A percentile compares a stretch with the other conserved stretches of the same genome.
Conservation (phyloP, 2,329 filamentous ascomycete species). For the Exophiala dermatitidis region DNA sequence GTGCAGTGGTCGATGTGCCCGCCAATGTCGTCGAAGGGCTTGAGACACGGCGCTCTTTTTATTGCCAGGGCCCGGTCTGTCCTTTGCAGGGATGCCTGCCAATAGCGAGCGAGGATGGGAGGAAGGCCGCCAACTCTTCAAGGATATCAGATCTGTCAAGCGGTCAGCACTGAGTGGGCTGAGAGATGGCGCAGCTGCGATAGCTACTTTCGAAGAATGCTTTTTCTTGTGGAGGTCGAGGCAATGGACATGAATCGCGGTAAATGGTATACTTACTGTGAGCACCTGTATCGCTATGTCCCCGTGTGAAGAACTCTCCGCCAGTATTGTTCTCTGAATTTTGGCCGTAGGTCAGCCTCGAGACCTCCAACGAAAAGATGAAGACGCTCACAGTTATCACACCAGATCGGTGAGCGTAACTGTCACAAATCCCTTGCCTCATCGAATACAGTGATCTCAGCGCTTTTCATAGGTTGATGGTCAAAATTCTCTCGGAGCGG, state of each 20-base stretch:
- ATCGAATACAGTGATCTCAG: not conserved
- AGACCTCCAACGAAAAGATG: not conserved
- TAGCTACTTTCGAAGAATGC: too few relatives aligned
- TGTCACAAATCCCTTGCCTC: not conserved
- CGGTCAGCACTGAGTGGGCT: conserved; percentile 4
- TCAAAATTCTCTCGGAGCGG: not conserved
- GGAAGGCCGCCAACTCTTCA: not conserved
- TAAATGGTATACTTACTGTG: not conserved
- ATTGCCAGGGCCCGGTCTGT: conserved; percentile 2
- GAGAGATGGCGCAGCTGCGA: not conserved
- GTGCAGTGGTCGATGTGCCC: not conserved
- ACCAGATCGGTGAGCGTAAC: not conserved
- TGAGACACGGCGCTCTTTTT: conserved; percentile 1
- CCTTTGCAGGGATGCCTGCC: conserved; percentile 8
- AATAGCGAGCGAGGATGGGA: conserved; percentile 9
- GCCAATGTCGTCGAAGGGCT: conserved; percentile 7
- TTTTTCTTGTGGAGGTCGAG: not conserved
- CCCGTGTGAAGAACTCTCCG: not conserved
- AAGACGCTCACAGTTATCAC: conserved; percentile 3
- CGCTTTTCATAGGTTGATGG: not conserved
- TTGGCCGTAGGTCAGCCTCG: conserved; percentile 3
- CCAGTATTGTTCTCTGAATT: conserved; percentile 1
- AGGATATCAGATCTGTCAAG: conserved; percentile 2
- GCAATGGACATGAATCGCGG: too few relatives aligned
- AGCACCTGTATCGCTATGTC: not conserved